Percentiles rank a stretch among this genome's conserved stretches.
phyloP scores from a whole-genome alignment of 2,329 filamentous ascomycete species.

The Epichloe scottii region DNA sequence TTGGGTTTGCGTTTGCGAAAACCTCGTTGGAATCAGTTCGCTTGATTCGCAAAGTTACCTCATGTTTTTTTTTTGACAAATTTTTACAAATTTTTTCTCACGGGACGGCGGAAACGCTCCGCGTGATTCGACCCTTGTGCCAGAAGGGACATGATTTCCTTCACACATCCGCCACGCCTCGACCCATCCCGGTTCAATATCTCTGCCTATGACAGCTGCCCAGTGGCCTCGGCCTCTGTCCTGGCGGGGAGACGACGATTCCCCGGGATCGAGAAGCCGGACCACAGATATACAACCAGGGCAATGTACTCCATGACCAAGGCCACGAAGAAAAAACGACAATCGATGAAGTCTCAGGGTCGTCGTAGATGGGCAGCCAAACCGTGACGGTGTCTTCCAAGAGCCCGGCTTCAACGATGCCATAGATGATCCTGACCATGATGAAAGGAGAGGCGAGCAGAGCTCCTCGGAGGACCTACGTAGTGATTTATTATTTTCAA shows the following conservation, averaged over 20 bases:
- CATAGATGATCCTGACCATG: slow-evolving; percentile 11
- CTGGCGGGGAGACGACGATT: slow-evolving; percentile 1
- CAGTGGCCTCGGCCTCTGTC: neutral
- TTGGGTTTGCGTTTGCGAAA: no score
- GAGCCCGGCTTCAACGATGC: slow-evolving; percentile 10
- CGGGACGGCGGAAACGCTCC: no score
- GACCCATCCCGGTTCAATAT: no score
- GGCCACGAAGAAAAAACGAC: slow-evolving; percentile 9
- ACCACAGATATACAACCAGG: slow-evolving; percentile 7
- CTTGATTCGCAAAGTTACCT: no score
- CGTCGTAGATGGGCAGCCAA: slow-evolving; percentile 11
- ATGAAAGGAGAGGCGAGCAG: slow-evolving; percentile 13
- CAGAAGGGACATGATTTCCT: no score
- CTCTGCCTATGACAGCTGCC: neutral
- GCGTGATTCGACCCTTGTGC: no score
- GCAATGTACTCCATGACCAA: slow-evolving; percentile 10
- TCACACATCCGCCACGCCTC: no score
- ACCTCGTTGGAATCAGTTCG: no score
- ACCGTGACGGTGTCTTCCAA: slow-evolving; percentile 1
- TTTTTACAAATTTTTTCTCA: no score
- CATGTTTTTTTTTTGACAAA: no score
- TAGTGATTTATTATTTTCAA: neutral
- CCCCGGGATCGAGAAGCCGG: slow-evolving; percentile 8
- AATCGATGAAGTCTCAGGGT: slow-evolving; percentile 1
- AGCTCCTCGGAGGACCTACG: slow-evolving; percentile 8